Evolutionary conservation across 1,284 basidiomycete species (phyloP).

Genomic region (Cutaneotrichosporon arboriforme): DNA sequence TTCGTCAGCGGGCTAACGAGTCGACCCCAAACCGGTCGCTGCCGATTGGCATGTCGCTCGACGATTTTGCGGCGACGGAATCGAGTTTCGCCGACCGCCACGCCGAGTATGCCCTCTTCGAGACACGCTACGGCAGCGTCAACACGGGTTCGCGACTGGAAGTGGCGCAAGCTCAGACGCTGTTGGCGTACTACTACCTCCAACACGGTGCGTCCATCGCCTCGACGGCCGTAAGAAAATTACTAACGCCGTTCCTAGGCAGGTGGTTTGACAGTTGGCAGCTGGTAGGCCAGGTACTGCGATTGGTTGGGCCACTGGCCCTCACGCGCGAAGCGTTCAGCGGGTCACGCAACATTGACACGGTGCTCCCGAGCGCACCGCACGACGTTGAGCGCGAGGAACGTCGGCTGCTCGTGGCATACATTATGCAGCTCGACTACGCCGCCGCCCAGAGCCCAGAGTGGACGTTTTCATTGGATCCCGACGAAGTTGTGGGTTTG

Average conservation of each 20-base stretch:
- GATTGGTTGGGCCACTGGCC: slow-evolving; percentile 30
- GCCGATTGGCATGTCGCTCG: not conserved
- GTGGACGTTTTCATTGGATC: slow-evolving; percentile 27
- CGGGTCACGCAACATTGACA: not conserved
- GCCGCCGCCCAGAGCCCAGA: slow-evolving; percentile 25
- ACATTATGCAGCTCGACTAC: slow-evolving; percentile 21
- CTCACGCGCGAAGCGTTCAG: slow-evolving; percentile 18
- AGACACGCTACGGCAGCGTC: slow-evolving; percentile 11
- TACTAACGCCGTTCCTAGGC: not conserved
- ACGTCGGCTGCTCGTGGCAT: slow-evolving; percentile 25
- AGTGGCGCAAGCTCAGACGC: slow-evolving; percentile 27
- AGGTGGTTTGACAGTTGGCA: slow-evolving; percentile 42
- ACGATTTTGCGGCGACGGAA: slow-evolving; percentile 13
- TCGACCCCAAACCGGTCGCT: slow-evolving; percentile 1
- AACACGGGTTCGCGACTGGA: slow-evolving; percentile 26
- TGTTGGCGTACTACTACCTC: slow-evolving; percentile 26
- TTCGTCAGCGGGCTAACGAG: slow-evolving; percentile 14
- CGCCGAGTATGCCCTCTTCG: slow-evolving; percentile 20
- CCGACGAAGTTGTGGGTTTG: slow-evolving; percentile 36
- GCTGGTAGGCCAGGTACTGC: slow-evolving; percentile 18
- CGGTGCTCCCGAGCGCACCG: slow-evolving; percentile 22
- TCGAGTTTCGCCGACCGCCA: slow-evolving; percentile 32
- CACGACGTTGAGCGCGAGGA: slow-evolving; percentile 37
- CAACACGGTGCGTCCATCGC: slow-evolving; percentile 16
- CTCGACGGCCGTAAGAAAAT: not conserved